Conservation (phyloP, 306 rosid genomes). For the Prunus mongolica region DNA sequence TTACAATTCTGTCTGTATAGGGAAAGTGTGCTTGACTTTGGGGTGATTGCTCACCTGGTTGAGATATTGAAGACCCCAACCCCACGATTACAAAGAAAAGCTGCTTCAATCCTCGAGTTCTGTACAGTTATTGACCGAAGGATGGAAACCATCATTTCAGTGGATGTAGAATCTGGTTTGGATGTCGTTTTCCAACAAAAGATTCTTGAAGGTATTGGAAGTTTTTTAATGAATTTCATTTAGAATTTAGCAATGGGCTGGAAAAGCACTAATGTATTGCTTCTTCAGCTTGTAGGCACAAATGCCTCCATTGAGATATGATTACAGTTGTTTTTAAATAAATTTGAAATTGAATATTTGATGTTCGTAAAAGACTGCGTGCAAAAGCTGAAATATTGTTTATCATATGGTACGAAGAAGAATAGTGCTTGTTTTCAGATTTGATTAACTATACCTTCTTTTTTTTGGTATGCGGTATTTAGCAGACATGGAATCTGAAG, state of each 20-base stretch:
- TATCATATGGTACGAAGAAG: not conserved
- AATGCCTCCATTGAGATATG: no score
- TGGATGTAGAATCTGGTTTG: constrained; percentile 66
- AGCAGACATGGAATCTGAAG: constrained; percentile 48
- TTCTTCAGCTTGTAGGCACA: no score
- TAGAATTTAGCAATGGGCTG: not conserved
- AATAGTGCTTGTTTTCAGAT: not conserved
- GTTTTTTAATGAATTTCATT: not conserved
- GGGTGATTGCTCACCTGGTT: constrained; percentile 48
- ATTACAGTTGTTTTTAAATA: no score
- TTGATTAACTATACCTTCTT: constrained; percentile 16
- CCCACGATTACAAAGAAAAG: constrained; percentile 67
- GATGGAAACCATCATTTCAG: constrained; percentile 35
- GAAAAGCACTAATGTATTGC: not conserved
- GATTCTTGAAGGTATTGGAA: constrained; percentile 47
- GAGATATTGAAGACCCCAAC: constrained; percentile 66
- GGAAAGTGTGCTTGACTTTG: constrained; percentile 53
- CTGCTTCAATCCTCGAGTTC: constrained; percentile 74
- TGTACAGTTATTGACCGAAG: constrained; percentile 57
- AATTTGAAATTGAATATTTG: not conserved
- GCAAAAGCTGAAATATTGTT: not conserved
- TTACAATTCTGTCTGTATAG: constrained; percentile 23
- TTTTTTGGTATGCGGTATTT: constrained; percentile 1
- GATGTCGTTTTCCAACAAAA: constrained; percentile 58
- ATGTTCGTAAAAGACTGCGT: not conserved